Conservation (phyloP, 2,329 filamentous ascomycete genomes). For the Ceratocystis lukuohia region DNA sequence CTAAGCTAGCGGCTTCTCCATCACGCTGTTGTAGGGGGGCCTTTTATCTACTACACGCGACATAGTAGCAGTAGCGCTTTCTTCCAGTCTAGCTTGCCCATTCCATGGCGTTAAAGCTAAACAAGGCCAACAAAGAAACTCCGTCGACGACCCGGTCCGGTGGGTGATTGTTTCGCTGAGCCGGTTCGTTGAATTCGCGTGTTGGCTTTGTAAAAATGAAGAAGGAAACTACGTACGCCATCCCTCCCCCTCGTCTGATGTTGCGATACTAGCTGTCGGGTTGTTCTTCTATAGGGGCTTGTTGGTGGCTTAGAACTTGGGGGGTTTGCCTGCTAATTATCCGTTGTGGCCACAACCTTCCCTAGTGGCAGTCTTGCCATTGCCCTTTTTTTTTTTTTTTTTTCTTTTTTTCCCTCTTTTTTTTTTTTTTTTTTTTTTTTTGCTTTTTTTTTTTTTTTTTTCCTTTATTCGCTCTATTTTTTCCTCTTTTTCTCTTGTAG, state of each 20-base stretch:
- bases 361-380: not conserved
- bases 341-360: too few relatives aligned
- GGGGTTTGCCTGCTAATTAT: too few relatives aligned
- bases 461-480: not conserved
- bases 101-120: slow-evolving; percentile 1
- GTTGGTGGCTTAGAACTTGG: not conserved
- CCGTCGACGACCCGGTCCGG: not conserved
- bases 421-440: not conserved
- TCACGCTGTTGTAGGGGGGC: not conserved
- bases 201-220: not conserved
- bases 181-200: not conserved
- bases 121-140: not conserved
- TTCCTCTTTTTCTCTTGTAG: not conserved
- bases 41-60: not conserved
- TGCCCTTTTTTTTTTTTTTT: not conserved
- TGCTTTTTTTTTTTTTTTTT: not conserved
- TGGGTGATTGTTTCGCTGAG: not conserved
- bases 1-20: not conserved
- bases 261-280: not conserved
- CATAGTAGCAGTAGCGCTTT: not conserved
- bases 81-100: not conserved
- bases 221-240: not conserved
- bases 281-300: not conserved
- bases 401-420: not conserved
- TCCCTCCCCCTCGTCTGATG: not conserved